Conservation (phyloP, 2,329 filamentous ascomycete species). For the Fusarium mangiferae region DNA sequence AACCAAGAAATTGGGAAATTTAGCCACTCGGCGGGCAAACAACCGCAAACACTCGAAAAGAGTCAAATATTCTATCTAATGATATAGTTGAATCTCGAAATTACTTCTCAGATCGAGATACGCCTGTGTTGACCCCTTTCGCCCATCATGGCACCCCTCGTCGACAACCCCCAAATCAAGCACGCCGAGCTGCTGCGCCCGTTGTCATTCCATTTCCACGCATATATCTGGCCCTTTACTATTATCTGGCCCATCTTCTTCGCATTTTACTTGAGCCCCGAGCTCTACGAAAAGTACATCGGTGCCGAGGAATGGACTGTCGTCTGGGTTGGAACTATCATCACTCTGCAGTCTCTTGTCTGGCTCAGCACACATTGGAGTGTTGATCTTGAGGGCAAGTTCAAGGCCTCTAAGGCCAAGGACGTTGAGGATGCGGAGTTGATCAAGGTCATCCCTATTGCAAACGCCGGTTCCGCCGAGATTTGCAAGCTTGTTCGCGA, state of each 20-base stretch:
- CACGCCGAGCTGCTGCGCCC: slow-evolving; percentile 89
- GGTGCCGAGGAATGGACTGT: slow-evolving; percentile 98
- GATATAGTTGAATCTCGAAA: neutral
- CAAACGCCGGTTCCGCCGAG: slow-evolving; percentile 89
- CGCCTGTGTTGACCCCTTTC: slow-evolving; percentile 18
- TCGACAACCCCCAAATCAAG: slow-evolving; percentile 91
- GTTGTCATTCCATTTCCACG: slow-evolving; percentile 80
- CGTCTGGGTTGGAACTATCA: slow-evolving; percentile 88
- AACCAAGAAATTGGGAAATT: slow-evolving; percentile 33
- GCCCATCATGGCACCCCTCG: slow-evolving; percentile 76
- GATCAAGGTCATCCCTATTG: slow-evolving; percentile 91
- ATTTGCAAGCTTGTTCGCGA: slow-evolving; percentile 86
- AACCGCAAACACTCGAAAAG: slow-evolving; percentile 6
- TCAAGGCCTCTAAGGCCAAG: slow-evolving; percentile 79
- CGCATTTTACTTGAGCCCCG: slow-evolving; percentile 82
- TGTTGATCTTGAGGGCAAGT: slow-evolving; percentile 82
- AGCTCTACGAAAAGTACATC: slow-evolving; percentile 91
- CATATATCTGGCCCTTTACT: slow-evolving; percentile 93
- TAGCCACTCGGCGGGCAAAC: slow-evolving; percentile 23
- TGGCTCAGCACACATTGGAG: slow-evolving; percentile 99
- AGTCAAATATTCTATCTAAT: neutral
- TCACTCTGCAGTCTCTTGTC: slow-evolving; percentile 85
- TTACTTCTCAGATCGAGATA: slow-evolving; percentile 16
- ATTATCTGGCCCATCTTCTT: slow-evolving; percentile 94
- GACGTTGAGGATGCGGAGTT: slow-evolving; percentile 79